phyloP scores from a whole-genome alignment of 23 red algal species.

The Gracilaria domingensis region DNA sequence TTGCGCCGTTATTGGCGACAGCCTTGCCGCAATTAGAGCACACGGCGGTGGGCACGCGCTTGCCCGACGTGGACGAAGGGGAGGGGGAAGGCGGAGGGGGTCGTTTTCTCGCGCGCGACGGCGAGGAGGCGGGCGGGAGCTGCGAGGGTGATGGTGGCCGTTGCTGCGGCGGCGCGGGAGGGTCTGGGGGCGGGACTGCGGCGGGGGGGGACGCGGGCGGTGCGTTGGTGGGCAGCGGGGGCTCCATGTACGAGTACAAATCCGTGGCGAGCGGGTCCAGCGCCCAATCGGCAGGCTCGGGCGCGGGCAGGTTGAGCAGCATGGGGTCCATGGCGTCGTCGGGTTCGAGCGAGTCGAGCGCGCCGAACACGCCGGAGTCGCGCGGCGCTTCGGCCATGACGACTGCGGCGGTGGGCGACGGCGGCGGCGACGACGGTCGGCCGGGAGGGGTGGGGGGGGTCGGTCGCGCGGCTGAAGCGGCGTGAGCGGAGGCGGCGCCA shows the following conservation, averaged over 20 bases:
- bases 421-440: not conserved
- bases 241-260: slow-evolving; percentile 53
- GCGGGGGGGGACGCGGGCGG: not conserved
- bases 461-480: slow-evolving; percentile 15
- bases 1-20: slow-evolving; percentile 53
- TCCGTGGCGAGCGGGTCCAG: slow-evolving; percentile 44
- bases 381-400: slow-evolving; percentile 37
- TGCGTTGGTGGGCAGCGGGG: slow-evolving; percentile 27
- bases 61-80: slow-evolving; percentile 12
- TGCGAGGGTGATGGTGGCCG: not conserved
- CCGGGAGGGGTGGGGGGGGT: too few relatives aligned
- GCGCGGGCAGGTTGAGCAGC: slow-evolving; percentile 48
- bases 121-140: not conserved
- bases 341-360: slow-evolving; percentile 5
- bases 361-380: slow-evolving; percentile 44
- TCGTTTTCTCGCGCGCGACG: not conserved
- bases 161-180: not conserved
- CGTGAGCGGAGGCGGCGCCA: not conserved
- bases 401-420: not conserved
- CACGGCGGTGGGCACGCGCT: slow-evolving; percentile 40
- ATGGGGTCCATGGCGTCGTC: slow-evolving; percentile 65
- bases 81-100: slow-evolving; percentile 13
- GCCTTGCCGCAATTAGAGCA: slow-evolving; percentile 31
- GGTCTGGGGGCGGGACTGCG: not conserved
- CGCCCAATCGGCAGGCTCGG: slow-evolving; percentile 62